Base-by-base conservation (phyloP, 768 basidiomycete species). In the Nevesoporus exiguus region DNA sequence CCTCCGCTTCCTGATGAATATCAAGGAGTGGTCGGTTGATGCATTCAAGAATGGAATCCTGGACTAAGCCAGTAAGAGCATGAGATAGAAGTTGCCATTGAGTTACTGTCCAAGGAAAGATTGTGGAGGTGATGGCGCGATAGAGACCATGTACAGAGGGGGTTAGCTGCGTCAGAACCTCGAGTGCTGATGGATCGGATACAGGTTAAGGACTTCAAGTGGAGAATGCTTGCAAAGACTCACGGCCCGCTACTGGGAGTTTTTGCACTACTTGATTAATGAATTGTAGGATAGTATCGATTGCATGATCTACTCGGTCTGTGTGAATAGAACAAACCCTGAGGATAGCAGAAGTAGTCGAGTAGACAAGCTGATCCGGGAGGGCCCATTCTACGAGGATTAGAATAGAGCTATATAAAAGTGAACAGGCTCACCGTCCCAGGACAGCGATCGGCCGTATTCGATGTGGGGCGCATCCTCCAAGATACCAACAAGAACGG, bases 121-220 rank as follows among this genome's bases (percentile, higher is more conserved):
- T 77, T 3, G 85, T 86, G 4, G 89, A 89, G 42, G 83, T 89
- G 55, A 93, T 81, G 6, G 93, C 91, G 33, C 93, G 83, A 67
- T 92, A 91, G 27, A 94, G 74, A 7, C 93, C 93, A 68, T 95
- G 91, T 40, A 96, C 75, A 15, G 88, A 82, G 7, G 93, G 93
- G 19, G 85, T 85, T 33, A 86, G 71, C 56, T 91, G 90, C 1
- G 85, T 84, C 19, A 95, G 74, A 31, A 90, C 76, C 55, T 82
- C 78, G n/a, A 83, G 72, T 0, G 88, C 91, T 93, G 19, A 15
- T 3, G 34, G 19, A 36, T 31, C 3, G n/a, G 17, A 37, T 15
- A 17, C 45, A 11, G 24, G 34, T 43, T 25, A 13, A 39, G 14
- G 22, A 9, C 10, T 17, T 29, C 15, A 7, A 54, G 36, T 46